These are phyloP conservation scores for Sherardia arvensis DNA, from an alignment of 257 asterid genomes.

Conservation along the genomic window DNA sequence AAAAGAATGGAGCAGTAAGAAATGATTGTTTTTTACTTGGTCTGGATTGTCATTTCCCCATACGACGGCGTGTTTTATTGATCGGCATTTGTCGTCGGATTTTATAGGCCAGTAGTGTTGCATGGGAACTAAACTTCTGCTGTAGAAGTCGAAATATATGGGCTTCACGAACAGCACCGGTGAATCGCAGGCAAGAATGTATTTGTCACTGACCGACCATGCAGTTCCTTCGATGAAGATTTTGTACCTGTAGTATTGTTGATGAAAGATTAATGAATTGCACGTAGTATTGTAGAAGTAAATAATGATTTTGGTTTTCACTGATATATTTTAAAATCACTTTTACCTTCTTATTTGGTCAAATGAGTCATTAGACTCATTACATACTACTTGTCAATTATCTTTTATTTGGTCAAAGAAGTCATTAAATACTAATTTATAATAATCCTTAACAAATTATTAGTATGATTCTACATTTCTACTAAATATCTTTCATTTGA, in stretches of 20 bases:
- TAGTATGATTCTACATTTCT: too few species aligned
- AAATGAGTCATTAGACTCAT: too few species aligned
- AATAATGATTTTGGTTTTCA: too few species aligned
- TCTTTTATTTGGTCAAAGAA: too few species aligned
- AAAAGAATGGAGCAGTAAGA: neutral
- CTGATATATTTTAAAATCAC: too few species aligned
- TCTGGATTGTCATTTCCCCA: slow-evolving; percentile 62
- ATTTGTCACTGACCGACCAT: slow-evolving; percentile 95
- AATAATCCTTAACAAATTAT: too few species aligned
- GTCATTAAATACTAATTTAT: too few species aligned
- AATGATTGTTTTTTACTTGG: slow-evolving; percentile 22
- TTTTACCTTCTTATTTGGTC: too few species aligned
- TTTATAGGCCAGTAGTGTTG: slow-evolving; percentile 85
- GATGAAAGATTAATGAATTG: neutral
- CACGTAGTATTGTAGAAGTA: too few species aligned
- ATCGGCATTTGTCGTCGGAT: slow-evolving; percentile 55
- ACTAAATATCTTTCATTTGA: too few species aligned
- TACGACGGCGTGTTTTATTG: slow-evolving; percentile 69
- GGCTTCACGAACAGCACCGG: slow-evolving; percentile 49
- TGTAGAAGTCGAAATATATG: slow-evolving; percentile 55
- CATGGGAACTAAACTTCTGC: slow-evolving; percentile 67
- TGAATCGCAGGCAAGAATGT: slow-evolving; percentile 79
- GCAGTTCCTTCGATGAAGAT: slow-evolving; percentile 73
- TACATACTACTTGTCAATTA: too few species aligned
- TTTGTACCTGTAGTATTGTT: slow-evolving; percentile 39